Evolutionary conservation across 805 yeast genomes (phyloP).

Genomic region (Schwanniomyces pseudopolymorphus): DNA sequence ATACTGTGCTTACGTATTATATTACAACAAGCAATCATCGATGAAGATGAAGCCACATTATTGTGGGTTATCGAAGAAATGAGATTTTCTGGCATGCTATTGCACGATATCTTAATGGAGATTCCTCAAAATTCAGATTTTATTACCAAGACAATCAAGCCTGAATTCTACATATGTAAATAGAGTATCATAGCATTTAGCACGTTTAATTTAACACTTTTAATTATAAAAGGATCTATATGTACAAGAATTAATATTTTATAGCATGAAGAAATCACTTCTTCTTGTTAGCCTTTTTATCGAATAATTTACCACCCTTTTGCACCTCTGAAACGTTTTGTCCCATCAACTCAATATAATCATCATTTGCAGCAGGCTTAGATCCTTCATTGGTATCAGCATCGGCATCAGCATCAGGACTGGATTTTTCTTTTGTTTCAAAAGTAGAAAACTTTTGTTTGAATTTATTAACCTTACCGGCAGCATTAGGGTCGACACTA

Average conservation of each 20-base stretch:
- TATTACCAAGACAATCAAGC: not conserved
- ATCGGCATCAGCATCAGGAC: conserved; percentile 6
- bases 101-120: conserved; percentile 13
- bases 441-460: conserved; percentile 59
- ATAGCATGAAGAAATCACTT: conserved; percentile 11
- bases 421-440: conserved; percentile 21
- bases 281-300: conserved; percentile 46
- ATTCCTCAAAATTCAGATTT: not conserved
- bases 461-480: conserved; percentile 77
- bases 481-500: conserved; percentile 75
- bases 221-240: not conserved
- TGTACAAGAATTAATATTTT: conserved; percentile 5
- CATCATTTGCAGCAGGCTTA: conserved; percentile 32
- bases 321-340: conserved; percentile 54
- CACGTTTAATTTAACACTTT: not conserved
- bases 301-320: conserved; percentile 53
- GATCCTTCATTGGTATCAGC: conserved; percentile 9
- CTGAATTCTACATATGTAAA: conserved; percentile 4
- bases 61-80: conserved; percentile 33
- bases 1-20: conserved; percentile 20
- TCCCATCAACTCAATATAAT: conserved; percentile 60
- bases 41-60: conserved; percentile 19
- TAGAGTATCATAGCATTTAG: not conserved
- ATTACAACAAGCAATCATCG: conserved; percentile 19
- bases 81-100: conserved; percentile 23